Evolutionary conservation across 2,329 filamentous ascomycete genomes (phyloP).

Genomic region (Ustulina deusta): DNA sequence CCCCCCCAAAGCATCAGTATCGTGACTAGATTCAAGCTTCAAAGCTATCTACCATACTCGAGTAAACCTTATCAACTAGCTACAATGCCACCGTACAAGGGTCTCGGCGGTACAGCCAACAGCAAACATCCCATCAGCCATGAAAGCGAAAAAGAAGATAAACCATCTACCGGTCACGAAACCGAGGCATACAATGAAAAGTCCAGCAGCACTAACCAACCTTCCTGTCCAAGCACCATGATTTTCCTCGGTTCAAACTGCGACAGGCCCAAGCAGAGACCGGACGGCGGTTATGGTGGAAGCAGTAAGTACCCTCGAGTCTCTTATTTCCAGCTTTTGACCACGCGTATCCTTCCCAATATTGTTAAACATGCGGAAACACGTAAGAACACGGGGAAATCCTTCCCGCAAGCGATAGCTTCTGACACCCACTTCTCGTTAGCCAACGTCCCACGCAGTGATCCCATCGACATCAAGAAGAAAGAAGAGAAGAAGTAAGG

Average conservation of each 20-base stretch:
- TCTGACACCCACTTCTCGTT: not conserved
- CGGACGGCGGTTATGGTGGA: conserved; percentile 25
- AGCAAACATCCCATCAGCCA: not conserved
- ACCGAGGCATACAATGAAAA: not conserved
- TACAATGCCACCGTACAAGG: not conserved
- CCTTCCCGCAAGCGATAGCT: not conserved
- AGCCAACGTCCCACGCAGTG: conserved; percentile 22
- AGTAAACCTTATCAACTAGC: not conserved
- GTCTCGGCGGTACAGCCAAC: not conserved
- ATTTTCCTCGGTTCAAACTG: not conserved
- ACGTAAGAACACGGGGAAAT: no score
- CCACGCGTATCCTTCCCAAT: not conserved
- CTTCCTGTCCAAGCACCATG: not conserved
- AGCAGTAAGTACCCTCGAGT: not conserved
- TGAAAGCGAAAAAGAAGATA: not conserved
- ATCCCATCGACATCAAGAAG: conserved; percentile 9
- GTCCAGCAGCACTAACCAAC: not conserved
- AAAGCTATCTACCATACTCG: not conserved
- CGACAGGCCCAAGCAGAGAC: not conserved
- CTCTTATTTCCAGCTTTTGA: not conserved
- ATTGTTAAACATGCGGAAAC: not conserved
- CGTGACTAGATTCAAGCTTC: not conserved
- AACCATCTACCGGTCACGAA: no score
- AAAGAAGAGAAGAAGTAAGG: not conserved
- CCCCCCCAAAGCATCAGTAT: not conserved